A percentile compares a stretch with the other conserved stretches of the same genome.
phyloP scores from a whole-genome alignment of 768 basidiomycete genomes.

The Pseudohyphozyma bogoriensis region DNA sequence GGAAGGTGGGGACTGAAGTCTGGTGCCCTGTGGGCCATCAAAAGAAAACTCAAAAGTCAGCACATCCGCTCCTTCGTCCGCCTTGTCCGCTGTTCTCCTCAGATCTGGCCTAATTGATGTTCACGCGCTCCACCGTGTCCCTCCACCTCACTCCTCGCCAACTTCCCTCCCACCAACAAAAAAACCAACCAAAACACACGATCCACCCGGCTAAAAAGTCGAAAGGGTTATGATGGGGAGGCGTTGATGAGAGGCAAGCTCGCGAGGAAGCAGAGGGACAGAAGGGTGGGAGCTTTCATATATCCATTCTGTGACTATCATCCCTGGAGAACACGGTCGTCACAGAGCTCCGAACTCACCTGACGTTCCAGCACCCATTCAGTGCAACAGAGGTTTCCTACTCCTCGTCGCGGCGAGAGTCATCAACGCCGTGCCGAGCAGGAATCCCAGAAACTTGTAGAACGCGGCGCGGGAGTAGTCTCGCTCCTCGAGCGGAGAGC shows the following conservation, averaged over 20 bases:
- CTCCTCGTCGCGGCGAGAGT: constrained; percentile 14
- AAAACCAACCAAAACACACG: neutral
- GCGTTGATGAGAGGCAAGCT: too few relatives aligned
- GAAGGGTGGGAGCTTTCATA: neutral
- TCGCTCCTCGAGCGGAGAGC: constrained; percentile 26
- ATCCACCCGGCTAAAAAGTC: neutral
- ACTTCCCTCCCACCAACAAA: neutral
- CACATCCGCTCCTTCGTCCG: neutral
- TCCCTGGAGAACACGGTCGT: too few relatives aligned
- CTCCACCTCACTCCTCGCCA: neutral
- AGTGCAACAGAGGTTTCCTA: neutral
- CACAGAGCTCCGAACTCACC: neutral
- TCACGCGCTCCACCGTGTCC: neutral
- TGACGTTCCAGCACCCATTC: neutral
- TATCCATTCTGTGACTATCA: constrained; percentile 16
- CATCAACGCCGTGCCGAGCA: constrained; percentile 5
- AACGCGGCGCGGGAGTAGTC: constrained; percentile 24
- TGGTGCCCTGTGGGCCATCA: too few relatives aligned
- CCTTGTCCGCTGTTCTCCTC: neutral
- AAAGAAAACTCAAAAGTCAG: too few relatives aligned
- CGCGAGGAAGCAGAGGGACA: neutral
- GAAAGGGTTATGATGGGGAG: neutral
- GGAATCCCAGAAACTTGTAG: constrained; percentile 25
- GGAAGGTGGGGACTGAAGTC: too few relatives aligned
- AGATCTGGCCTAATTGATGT: constrained; percentile 25